Conservation (phyloP, 2,329 filamentous ascomycete species). For the Cordyceps javanica region DNA sequence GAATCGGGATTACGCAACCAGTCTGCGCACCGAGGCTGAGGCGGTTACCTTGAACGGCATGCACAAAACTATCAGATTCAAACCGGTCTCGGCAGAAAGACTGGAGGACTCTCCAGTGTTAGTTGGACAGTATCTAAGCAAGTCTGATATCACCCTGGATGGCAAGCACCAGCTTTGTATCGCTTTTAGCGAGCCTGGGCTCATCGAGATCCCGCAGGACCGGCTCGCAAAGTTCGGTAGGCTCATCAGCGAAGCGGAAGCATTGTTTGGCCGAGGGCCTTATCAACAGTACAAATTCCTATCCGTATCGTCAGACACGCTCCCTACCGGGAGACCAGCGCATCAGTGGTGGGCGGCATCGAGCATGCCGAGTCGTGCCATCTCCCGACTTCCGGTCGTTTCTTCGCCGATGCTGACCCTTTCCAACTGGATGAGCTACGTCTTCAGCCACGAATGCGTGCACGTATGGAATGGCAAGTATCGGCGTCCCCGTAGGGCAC, state of each 20-base stretch:
- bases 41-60: not conserved
- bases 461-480: conserved; percentile 14
- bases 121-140: conserved; percentile 1
- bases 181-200: not conserved
- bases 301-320: not conserved
- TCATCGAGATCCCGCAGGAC: not conserved
- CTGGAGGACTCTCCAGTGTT: conserved; percentile 13
- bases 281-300: not conserved
- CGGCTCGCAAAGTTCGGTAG: conserved; percentile 5
- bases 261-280: conserved; percentile 3
- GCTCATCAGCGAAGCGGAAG: not conserved
- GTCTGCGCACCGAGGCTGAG: not conserved
- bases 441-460: conserved; percentile 12
- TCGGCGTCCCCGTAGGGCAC: conserved; percentile 12
- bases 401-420: not conserved
- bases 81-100: not conserved
- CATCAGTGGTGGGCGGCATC: not conserved
- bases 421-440: not conserved
- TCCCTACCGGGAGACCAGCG: not conserved
- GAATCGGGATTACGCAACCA: conserved; percentile 8
- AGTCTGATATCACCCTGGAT: not conserved
- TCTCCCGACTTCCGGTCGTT: not conserved
- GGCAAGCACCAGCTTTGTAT: conserved; percentile 11
- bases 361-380: conserved; percentile 12
- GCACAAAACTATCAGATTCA: not conserved